A percentile compares a stretch with the other conserved stretches of the same genome.
Evolutionary conservation across 176 grass and related monocot genomes (phyloP).

Genomic region (Ensete ventricosum): DNA sequence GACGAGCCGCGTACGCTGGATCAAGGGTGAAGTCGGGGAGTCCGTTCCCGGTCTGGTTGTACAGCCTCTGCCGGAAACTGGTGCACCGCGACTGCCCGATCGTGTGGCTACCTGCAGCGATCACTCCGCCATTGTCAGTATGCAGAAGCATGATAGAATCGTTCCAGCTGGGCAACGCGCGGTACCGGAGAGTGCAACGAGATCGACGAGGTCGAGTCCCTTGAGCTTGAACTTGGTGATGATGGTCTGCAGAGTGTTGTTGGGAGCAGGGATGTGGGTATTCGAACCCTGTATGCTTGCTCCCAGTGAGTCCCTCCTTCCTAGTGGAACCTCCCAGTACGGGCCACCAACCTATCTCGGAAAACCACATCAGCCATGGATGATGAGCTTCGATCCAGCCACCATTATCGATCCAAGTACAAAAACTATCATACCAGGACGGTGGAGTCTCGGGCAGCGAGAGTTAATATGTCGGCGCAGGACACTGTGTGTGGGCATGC

Average conservation of each 20-base stretch:
- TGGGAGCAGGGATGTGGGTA: conserved; percentile 67
- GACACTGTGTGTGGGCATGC: conserved; percentile 49
- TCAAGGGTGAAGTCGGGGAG: conserved; percentile 40
- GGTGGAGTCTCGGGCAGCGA: conserved; percentile 52
- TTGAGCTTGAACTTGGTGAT: conserved; percentile 63
- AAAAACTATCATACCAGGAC: conserved; percentile 32
- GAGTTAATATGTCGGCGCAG: conserved; percentile 35
- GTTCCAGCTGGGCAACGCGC: too few relatives aligned
- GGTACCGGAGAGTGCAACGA: conserved; percentile 53
- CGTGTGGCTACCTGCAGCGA: conserved; percentile 35
- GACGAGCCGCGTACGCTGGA: conserved; percentile 38
- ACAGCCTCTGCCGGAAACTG: conserved; percentile 62
- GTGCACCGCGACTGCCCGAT: conserved; percentile 51
- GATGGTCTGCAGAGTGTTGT: conserved; percentile 57
- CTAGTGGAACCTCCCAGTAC: conserved; percentile 52
- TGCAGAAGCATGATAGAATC: neutral
- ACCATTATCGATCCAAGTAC: neutral
- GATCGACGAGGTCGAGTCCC: conserved; percentile 52
- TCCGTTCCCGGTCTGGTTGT: conserved; percentile 49
- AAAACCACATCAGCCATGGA: too few relatives aligned
- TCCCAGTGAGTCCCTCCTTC: conserved; percentile 49
- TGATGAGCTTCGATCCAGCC: too few relatives aligned
- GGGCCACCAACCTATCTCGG: conserved; percentile 37
- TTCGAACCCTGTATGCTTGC: conserved; percentile 64
- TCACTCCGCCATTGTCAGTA: too few relatives aligned